Conservation (phyloP, 2,329 filamentous ascomycete genomes). For the Calonectria pteridis region DNA sequence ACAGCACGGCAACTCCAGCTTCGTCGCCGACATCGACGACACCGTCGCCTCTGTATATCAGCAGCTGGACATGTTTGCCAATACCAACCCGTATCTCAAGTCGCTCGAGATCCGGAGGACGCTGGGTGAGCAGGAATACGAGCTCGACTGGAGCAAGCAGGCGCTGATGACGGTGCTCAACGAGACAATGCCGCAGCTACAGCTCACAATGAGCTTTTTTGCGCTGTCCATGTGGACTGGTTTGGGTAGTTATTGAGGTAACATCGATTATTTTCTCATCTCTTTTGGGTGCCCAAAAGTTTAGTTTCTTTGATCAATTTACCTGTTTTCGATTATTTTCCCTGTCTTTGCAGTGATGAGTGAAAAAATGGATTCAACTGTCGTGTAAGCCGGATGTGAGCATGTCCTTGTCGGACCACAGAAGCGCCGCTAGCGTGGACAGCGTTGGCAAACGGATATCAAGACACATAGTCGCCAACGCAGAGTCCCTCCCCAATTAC, state of each 20-base stretch:
- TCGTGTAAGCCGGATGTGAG: not conserved
- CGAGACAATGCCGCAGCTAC: not conserved
- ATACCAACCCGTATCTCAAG: not conserved
- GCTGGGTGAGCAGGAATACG: not conserved
- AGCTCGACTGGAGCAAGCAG: not conserved
- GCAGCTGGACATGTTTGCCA: not conserved
- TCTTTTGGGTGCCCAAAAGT: too few species aligned
- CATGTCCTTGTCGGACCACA: not conserved
- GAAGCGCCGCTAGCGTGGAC: not conserved
- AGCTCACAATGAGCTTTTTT: conserved; percentile 1
- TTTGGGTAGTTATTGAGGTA: not conserved
- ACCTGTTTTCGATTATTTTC: not conserved
- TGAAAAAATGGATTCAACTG: not conserved
- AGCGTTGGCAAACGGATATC: not conserved
- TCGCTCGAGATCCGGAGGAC: not conserved
- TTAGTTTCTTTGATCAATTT: not conserved
- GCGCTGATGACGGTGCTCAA: not conserved
- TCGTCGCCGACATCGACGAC: not conserved
- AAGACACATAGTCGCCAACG: not conserved
- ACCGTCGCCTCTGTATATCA: not conserved
- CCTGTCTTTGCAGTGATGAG: not conserved
- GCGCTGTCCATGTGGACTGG: conserved; percentile 9
- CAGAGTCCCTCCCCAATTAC: not conserved
- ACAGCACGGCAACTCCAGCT: not conserved
- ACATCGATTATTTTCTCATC: not conserved